Evolutionary conservation across 2,329 filamentous ascomycete genomes (phyloP), one percentile per base, ranked within the genome.

Genomic region (Fusarium longipes): DNA sequence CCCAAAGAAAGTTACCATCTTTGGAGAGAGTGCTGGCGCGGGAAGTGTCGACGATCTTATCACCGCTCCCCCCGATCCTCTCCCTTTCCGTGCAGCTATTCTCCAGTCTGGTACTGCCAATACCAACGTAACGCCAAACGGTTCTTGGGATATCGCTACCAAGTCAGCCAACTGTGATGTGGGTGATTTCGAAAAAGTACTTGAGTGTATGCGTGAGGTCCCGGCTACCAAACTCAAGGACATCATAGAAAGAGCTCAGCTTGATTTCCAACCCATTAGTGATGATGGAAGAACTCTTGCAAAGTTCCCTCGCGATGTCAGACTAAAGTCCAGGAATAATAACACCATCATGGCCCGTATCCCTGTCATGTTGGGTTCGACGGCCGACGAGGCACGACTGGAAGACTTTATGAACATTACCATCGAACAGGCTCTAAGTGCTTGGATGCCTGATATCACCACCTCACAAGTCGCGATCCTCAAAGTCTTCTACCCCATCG

Each of bases 1-100:
- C 30, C 77, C 79, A 3, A 53, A 69, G 3, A 79, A 81, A 39
- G 81, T 86, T 8, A 84, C 82, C 3, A 75, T 87, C 29, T 85
- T 81, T 76, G 85, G 83, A 24, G 83, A 87, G 75, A 84, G 81
- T 2, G 83, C 85, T 0, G 85, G 85, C 3, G 83, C 6, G 82
- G 89, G 87, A 35, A 88, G 86, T 0, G 86, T 88, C 0, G 71
- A 75, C n/a, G 51, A 52, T 6, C 71, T 76, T 2, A 29, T 76
- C 11, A 70, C 70, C 0, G 53, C 67, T 33, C 76, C 76, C 0
- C 74, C 75, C 0, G 39, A 68, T 0, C 75, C 74, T 4, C 30
- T 75, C 2, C 75, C 75, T 8, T 77, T 77, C 29, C 62, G 64
- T 2, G 74, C 62, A 1, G 73, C 74, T n/a, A 76, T 74, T 27